Conservation (phyloP, 805 yeast genomes). For the Yamadazyma olivae region DNA sequence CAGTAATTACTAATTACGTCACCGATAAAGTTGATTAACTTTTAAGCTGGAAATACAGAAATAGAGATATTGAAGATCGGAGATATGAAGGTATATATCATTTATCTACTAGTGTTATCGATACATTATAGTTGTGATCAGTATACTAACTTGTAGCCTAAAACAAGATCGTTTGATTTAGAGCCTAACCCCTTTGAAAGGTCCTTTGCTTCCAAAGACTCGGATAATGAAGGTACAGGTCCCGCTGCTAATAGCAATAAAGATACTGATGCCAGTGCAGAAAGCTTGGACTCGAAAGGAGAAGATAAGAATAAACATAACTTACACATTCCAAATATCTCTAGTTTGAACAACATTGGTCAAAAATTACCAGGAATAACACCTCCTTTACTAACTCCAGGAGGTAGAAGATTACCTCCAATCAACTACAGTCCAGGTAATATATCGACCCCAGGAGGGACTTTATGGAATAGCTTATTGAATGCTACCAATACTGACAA, state of each 20-base stretch:
- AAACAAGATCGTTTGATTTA: slow-evolving; percentile 55
- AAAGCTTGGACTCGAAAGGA: too few species aligned
- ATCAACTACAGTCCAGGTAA: slow-evolving; percentile 45
- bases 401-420: slow-evolving; percentile 58
- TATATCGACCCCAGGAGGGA: slow-evolving; percentile 50
- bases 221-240: not conserved
- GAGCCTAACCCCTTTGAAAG: slow-evolving; percentile 97
- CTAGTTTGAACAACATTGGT: slow-evolving; percentile 20
- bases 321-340: slow-evolving; percentile 31
- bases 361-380: slow-evolving; percentile 37
- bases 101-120: too few species aligned
- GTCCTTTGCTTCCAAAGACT: slow-evolving; percentile 74
- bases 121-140: too few species aligned
- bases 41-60: too few species aligned
- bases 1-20: too few species aligned
- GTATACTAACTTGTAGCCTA: too few species aligned
- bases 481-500: slow-evolving; percentile 30
- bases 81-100: too few species aligned
- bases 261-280: not conserved
- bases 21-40: too few species aligned
- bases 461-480: slow-evolving; percentile 46
- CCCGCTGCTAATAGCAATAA: slow-evolving; percentile 2
- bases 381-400: slow-evolving; percentile 55
- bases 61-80: too few species aligned
- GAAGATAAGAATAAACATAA: slow-evolving; percentile 30